Conservation (phyloP, 2,329 filamentous ascomycete species). For the Pezicula radicicola region DNA sequence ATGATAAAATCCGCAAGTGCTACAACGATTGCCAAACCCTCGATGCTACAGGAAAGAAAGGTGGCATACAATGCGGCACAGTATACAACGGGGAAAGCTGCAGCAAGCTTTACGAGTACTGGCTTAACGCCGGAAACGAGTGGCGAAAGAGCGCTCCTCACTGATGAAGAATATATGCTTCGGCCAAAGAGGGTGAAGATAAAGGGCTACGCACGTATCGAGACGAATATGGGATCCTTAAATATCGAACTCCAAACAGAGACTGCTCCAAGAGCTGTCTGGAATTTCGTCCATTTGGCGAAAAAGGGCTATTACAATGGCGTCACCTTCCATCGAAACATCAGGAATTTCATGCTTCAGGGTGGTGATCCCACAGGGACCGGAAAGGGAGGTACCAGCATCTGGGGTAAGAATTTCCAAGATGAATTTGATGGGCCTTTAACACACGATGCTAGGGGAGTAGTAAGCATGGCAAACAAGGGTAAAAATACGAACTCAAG, state of each 20-base stretch:
- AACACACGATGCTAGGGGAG: slow-evolving; percentile 77
- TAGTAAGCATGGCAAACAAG: slow-evolving; percentile 96
- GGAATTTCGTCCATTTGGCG: slow-evolving; percentile 90
- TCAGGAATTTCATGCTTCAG: slow-evolving; percentile 96
- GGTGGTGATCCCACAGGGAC: slow-evolving; percentile 93
- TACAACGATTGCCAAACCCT: slow-evolving; percentile 30
- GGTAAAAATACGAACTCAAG: slow-evolving; percentile 96
- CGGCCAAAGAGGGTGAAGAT: slow-evolving; percentile 84
- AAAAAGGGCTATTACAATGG: slow-evolving; percentile 88
- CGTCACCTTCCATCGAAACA: slow-evolving; percentile 88
- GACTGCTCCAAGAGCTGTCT: slow-evolving; percentile 87
- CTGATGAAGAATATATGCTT: slow-evolving; percentile 95
- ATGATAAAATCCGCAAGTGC: slow-evolving; percentile 34
- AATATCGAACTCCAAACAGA: slow-evolving; percentile 91
- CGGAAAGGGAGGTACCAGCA: slow-evolving; percentile 81
- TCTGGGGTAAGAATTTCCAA: slow-evolving; percentile 92
- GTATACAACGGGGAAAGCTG: slow-evolving; percentile 87
- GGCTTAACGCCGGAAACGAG: slow-evolving; percentile 91
- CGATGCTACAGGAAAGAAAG: slow-evolving; percentile 55
- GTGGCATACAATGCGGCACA: slow-evolving; percentile 79
- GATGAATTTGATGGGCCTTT: slow-evolving; percentile 91
- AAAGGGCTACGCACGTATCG: slow-evolving; percentile 88
- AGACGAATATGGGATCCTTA: slow-evolving; percentile 79
- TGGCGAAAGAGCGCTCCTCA: slow-evolving; percentile 78
- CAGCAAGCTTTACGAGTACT: slow-evolving; percentile 93